A percentile compares a stretch with the other conserved stretches of the same genome.
These are phyloP conservation scores for Diaporthe capsici DNA, from an alignment of 2,329 filamentous ascomycete genomes.

Conservation along the genomic window DNA sequence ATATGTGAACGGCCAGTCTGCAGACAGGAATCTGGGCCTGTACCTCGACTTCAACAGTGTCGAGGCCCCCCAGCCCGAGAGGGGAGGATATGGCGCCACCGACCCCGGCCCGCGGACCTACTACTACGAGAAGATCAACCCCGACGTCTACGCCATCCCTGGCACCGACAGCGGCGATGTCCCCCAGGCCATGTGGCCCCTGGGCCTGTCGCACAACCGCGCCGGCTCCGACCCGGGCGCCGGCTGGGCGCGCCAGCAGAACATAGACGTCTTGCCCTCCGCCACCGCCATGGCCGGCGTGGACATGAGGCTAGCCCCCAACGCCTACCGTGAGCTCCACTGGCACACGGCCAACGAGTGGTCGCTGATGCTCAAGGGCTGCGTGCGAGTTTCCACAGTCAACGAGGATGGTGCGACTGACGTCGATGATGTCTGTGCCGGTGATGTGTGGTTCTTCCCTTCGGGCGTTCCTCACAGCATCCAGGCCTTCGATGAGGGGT, in stretches of 20 bases:
- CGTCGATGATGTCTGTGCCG: slow-evolving; percentile 62
- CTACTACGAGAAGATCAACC: slow-evolving; percentile 66
- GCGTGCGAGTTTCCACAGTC: slow-evolving; percentile 65
- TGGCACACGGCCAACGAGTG: slow-evolving; percentile 71
- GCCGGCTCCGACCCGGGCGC: slow-evolving; percentile 58
- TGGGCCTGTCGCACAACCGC: slow-evolving; percentile 65
- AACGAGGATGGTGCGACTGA: slow-evolving; percentile 65
- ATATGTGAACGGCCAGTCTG: slow-evolving; percentile 65
- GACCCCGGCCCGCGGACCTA: slow-evolving; percentile 65
- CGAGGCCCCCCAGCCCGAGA: slow-evolving; percentile 68
- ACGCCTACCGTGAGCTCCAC: slow-evolving; percentile 74
- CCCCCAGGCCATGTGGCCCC: slow-evolving; percentile 65
- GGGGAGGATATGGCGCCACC: slow-evolving; percentile 63
- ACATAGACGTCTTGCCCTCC: slow-evolving; percentile 62
- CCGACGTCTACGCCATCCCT: slow-evolving; percentile 67
- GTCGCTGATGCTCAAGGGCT: slow-evolving; percentile 67
- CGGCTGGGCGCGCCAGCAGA: slow-evolving; percentile 70
- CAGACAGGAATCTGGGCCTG: slow-evolving; percentile 62
- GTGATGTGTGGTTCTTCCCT: slow-evolving; percentile 70
- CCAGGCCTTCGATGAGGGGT: slow-evolving; percentile 67
- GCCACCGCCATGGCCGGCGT: slow-evolving; percentile 69
- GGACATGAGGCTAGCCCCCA: slow-evolving; percentile 69
- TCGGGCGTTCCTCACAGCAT: slow-evolving; percentile 65
- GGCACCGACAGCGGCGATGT: slow-evolving; percentile 65
- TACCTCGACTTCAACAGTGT: slow-evolving; percentile 68